Evolutionary conservation across 1,284 basidiomycete species (phyloP).

Genomic region (Ceratobasidium sp.): DNA sequence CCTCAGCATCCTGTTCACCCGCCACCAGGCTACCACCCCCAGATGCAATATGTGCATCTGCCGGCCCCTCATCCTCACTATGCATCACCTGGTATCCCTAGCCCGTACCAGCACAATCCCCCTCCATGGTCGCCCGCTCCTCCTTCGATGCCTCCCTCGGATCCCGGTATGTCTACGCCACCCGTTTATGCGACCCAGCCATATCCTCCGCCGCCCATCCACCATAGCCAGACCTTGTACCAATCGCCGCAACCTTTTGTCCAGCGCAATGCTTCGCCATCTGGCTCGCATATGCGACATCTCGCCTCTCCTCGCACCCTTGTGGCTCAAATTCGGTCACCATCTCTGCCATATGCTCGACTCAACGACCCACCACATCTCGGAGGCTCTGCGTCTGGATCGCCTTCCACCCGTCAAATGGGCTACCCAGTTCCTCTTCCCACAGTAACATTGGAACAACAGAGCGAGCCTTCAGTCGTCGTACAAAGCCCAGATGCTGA

Average conservation of each 20-base stretch:
- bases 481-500: slow-evolving; percentile 14
- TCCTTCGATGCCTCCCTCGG: slow-evolving; percentile 18
- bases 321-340: slow-evolving; percentile 16
- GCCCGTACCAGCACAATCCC: slow-evolving; percentile 19
- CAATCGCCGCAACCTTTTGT: slow-evolving; percentile 23
- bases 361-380: slow-evolving; percentile 1
- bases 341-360: slow-evolving; percentile 25
- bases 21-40: slow-evolving; percentile 31
- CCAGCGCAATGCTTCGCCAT: slow-evolving; percentile 34
- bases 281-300: not conserved
- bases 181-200: slow-evolving; percentile 32
- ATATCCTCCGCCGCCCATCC: slow-evolving; percentile 17
- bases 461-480: not conserved
- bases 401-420: slow-evolving; percentile 17
- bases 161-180: slow-evolving; percentile 38
- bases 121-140: slow-evolving; percentile 27
- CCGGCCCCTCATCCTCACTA: slow-evolving; percentile 34
- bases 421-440: slow-evolving; percentile 17
- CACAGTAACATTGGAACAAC: slow-evolving; percentile 8
- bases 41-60: slow-evolving; percentile 35
- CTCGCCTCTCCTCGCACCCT: slow-evolving; percentile 14
- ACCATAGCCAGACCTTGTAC: slow-evolving; percentile 33
- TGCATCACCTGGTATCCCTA: slow-evolving; percentile 16
- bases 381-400: slow-evolving; percentile 7
- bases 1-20: slow-evolving; percentile 24